Evolutionary conservation across 208 protist genomes (phyloP).

Genomic region (Trypanosoma cruzi): DNA sequence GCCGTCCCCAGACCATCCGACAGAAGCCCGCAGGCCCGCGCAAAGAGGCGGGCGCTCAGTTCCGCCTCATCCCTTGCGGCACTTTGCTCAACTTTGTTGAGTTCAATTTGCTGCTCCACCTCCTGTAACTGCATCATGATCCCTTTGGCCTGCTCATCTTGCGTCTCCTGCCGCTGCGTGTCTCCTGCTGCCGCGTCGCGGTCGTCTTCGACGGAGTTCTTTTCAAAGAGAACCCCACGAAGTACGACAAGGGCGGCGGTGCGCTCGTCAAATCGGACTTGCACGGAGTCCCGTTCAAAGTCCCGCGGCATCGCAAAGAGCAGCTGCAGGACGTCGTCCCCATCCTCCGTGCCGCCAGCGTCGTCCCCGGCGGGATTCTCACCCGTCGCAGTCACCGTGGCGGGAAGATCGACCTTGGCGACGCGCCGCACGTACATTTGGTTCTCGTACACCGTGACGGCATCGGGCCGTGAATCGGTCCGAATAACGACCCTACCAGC

Average conservation of each 20-base stretch:
- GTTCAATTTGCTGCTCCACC: slow-evolving; percentile 8
- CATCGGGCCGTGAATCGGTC: slow-evolving; percentile 16
- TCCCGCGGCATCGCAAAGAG: slow-evolving; percentile 20
- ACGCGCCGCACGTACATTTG: slow-evolving; percentile 20
- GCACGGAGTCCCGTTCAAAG: slow-evolving; percentile 35
- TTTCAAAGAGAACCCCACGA: slow-evolving; percentile 27
- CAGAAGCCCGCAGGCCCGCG: slow-evolving; percentile 11
- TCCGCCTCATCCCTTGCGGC: slow-evolving; percentile 14
- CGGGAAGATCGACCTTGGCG: slow-evolving; percentile 15
- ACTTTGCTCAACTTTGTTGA: slow-evolving; percentile 12
- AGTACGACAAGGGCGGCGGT: slow-evolving; percentile 27
- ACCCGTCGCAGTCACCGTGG: neutral
- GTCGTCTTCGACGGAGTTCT: neutral
- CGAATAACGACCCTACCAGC: slow-evolving; percentile 8
- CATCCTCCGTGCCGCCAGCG: neutral
- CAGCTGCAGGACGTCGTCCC: slow-evolving; percentile 25
- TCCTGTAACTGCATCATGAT: slow-evolving; percentile 11
- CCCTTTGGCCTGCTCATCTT: slow-evolving; percentile 2
- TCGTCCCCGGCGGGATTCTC: neutral
- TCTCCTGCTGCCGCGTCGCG: neutral
- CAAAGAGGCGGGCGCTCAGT: neutral
- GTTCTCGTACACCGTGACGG: slow-evolving; percentile 19
- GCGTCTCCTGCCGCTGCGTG: neutral
- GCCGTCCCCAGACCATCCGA: slow-evolving; percentile 6
- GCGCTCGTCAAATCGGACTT: slow-evolving; percentile 31